Percentiles rank a stretch among this genome's conserved stretches.
Evolutionary conservation across 306 rosid species (phyloP).

Genomic region (Echinosophora koreensis): DNA sequence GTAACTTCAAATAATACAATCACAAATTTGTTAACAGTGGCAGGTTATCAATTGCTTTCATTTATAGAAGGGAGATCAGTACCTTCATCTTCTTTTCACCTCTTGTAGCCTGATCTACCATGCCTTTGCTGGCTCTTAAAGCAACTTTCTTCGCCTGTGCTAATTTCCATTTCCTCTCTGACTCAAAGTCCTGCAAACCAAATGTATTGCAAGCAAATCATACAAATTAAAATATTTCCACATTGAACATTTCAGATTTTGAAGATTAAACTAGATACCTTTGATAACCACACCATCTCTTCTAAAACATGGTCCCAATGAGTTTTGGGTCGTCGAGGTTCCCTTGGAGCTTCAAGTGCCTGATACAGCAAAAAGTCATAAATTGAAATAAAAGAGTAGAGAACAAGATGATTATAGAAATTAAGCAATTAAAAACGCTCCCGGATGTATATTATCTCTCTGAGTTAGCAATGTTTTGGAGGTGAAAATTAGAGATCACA

Average conservation of each 20-base stretch:
- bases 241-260: conserved; percentile 27
- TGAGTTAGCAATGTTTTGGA: not conserved
- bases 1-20: conserved; percentile 33
- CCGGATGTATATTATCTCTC: not conserved
- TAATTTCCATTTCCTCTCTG: conserved; percentile 98
- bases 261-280: conserved; percentile 62
- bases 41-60: conserved; percentile 33
- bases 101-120: conserved; percentile 95
- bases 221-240: not conserved
- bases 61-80: conserved; percentile 53
- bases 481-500: not conserved
- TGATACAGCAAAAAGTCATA: conserved; percentile 50
- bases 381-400: conserved; percentile 39
- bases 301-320: conserved; percentile 99
- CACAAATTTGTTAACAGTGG: conserved; percentile 2
- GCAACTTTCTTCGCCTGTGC: conserved; percentile 95
- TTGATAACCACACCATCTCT: conserved; percentile 98
- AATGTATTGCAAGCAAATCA: conserved; percentile 46
- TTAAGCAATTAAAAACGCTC: conserved; percentile 1
- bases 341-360: conserved; percentile 93
- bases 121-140: conserved; percentile 95
- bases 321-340: conserved; percentile 86
- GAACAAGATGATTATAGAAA: conserved; percentile 30
- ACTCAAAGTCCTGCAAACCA: conserved; percentile 87
- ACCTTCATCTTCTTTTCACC: conserved; percentile 98